Conservation (phyloP, 257 asterid genomes). For the Phtheirospermum japonicum region DNA sequence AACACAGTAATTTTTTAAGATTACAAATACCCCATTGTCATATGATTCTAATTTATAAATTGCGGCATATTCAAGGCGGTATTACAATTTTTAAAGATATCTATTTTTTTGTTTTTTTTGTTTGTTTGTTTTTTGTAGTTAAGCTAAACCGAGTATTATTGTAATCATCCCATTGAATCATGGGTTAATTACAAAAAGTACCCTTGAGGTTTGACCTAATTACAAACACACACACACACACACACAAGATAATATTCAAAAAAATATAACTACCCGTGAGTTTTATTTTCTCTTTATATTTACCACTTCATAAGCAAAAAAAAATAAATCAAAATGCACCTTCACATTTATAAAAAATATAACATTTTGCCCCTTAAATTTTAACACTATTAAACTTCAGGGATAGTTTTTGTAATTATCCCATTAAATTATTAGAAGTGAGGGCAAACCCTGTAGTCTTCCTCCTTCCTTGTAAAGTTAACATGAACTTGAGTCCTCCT, state of each 20-base stretch:
- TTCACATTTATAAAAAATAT: no score
- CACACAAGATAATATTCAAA: no score
- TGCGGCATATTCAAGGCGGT: not conserved
- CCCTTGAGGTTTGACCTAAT: no score
- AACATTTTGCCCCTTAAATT: no score
- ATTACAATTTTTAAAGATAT: not conserved
- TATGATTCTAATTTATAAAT: not conserved
- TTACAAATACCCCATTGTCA: not conserved
- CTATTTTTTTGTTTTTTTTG: not conserved
- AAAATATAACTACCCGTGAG: no score
- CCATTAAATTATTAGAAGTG: not conserved
- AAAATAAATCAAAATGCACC: no score
- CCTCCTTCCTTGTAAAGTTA: constrained; percentile 68
- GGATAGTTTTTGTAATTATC: not conserved
- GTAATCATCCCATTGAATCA: no score
- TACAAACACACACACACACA: no score
- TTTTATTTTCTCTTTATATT: no score
- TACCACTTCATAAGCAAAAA: no score
- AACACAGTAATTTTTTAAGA: not conserved
- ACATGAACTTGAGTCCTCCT: constrained; percentile 49
- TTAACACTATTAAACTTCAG: no score
- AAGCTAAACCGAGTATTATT: not conserved
- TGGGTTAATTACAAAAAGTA: no score
- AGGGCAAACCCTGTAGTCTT: constrained; percentile 52
- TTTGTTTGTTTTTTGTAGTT: not conserved